Conservation (phyloP, 805 yeast species). For the Schizosaccharomyces octosporus region DNA sequence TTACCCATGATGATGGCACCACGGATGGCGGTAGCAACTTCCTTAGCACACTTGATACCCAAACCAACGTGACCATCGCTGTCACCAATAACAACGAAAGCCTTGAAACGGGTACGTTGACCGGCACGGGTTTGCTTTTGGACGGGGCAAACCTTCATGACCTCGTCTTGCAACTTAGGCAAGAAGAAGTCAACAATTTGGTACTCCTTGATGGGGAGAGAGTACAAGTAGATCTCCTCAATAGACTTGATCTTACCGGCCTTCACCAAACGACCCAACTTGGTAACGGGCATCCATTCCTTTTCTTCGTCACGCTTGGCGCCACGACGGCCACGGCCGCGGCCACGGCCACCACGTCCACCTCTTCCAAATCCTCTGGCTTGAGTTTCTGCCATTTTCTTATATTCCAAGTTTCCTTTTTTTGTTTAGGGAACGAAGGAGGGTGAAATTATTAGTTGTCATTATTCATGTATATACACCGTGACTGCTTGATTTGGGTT, state of each 20-base stretch:
- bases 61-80: slow-evolving; percentile 99
- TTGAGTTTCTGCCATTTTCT: background rate
- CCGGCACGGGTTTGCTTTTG: slow-evolving; percentile 99
- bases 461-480: background rate
- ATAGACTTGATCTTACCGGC: slow-evolving; percentile 91
- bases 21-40: slow-evolving; percentile 98
- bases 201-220: slow-evolving; percentile 97
- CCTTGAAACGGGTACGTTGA: slow-evolving; percentile 99
- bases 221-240: slow-evolving; percentile 97
- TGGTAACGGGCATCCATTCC: slow-evolving; percentile 99
- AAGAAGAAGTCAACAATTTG: slow-evolving; percentile 92
- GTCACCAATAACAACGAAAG: slow-evolving; percentile 98
- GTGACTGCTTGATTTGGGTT: background rate
- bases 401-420: background rate
- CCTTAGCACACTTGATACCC: slow-evolving; percentile 99
- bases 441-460: background rate
- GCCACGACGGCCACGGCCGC: slow-evolving; percentile 41
- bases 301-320: slow-evolving; percentile 82
- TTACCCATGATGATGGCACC: slow-evolving; percentile 98
- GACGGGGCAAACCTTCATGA: slow-evolving; percentile 98
- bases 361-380: slow-evolving; percentile 18
- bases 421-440: background rate
- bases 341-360: slow-evolving; percentile 19
- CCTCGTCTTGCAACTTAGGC: slow-evolving; percentile 92
- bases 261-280: slow-evolving; percentile 97